Percentiles rank a stretch among this genome's conserved stretches.
Evolutionary conservation across 306 rosid species (phyloP).

Genomic region (Chamaecrista fasciculata): DNA sequence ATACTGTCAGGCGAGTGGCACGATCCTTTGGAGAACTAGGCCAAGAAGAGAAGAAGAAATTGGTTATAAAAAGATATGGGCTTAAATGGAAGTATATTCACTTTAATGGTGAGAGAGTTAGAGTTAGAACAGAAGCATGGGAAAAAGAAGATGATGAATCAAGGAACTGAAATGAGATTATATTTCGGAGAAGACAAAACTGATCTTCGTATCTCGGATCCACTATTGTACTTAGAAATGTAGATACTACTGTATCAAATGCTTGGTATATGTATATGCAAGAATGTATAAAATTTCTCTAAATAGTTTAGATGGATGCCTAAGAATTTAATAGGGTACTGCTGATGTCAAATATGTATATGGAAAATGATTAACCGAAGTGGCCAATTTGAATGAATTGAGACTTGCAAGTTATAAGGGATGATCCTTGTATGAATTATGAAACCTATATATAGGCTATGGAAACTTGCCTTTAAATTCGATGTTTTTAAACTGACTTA

Average conservation of each 20-base stretch:
- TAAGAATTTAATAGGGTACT: background rate
- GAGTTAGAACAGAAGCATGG: conserved; percentile 53
- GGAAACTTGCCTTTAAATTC: background rate
- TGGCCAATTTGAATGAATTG: background rate
- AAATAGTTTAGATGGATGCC: background rate
- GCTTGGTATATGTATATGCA: background rate
- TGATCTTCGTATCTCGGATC: background rate
- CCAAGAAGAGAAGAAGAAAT: conserved; percentile 63
- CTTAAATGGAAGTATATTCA: conserved; percentile 83
- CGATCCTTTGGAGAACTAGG: conserved; percentile 55
- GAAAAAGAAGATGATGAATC: conserved; percentile 40
- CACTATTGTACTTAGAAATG: background rate
- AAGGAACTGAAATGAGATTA: conserved; percentile 24
- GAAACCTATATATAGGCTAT: background rate
- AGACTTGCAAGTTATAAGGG: background rate
- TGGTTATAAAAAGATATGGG: conserved; percentile 59
- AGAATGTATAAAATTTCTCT: background rate
- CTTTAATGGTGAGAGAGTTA: conserved; percentile 78
- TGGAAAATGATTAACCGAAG: background rate
- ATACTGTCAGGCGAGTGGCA: conserved; percentile 70
- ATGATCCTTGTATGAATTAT: background rate
- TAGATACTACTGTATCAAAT: background rate
- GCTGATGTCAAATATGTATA: background rate
- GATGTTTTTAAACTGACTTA: background rate
- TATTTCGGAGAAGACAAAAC: conserved; percentile 7